Percentiles rank a stretch among this genome's conserved stretches.
Conservation (phyloP, 176 grass and related monocot species). For the Bonia amplexicaulis region DNA sequence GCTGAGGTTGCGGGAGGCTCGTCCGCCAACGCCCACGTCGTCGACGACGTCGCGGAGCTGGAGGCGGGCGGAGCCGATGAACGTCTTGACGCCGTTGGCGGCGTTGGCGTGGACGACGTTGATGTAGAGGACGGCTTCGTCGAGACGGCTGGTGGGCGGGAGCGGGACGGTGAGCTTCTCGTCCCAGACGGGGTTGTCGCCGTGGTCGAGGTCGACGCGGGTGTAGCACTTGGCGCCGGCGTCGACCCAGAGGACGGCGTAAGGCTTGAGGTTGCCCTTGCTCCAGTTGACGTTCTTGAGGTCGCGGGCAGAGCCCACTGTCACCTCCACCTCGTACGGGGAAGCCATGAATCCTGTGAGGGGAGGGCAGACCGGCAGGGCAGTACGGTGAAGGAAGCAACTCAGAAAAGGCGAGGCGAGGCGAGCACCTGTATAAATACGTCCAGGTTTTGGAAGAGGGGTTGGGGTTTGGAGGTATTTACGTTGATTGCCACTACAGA, state of each 20-base stretch:
- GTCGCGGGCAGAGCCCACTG: constrained; percentile 43
- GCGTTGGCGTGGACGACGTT: constrained; percentile 2
- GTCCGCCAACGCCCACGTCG: constrained; percentile 35
- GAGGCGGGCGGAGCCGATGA: too few relatives aligned
- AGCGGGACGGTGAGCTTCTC: constrained; percentile 52
- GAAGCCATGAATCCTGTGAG: constrained; percentile 6
- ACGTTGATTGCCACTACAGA: too few relatives aligned
- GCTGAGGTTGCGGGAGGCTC: constrained; percentile 16
- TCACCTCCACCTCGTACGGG: constrained; percentile 60
- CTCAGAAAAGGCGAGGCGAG: too few relatives aligned
- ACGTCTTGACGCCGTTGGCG: too few relatives aligned
- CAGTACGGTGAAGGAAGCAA: too few relatives aligned
- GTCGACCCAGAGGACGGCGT: constrained; percentile 62
- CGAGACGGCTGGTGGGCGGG: constrained; percentile 2
- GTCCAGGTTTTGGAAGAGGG: too few relatives aligned
- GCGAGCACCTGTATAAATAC: too few relatives aligned
- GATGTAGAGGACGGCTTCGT: constrained; percentile 54
- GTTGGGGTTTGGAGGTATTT: too few relatives aligned
- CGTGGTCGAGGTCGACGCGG: constrained; percentile 46
- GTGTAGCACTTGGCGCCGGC: constrained; percentile 27
- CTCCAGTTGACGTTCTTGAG: constrained; percentile 92
- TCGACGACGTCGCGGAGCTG: too few relatives aligned
- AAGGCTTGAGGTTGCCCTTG: constrained; percentile 51
- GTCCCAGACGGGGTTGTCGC: constrained; percentile 50
- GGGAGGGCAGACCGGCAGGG: too few relatives aligned